These are phyloP conservation scores for Amphicarpaea edgeworthii DNA, from an alignment of 306 rosid species.

Conservation along the genomic window DNA sequence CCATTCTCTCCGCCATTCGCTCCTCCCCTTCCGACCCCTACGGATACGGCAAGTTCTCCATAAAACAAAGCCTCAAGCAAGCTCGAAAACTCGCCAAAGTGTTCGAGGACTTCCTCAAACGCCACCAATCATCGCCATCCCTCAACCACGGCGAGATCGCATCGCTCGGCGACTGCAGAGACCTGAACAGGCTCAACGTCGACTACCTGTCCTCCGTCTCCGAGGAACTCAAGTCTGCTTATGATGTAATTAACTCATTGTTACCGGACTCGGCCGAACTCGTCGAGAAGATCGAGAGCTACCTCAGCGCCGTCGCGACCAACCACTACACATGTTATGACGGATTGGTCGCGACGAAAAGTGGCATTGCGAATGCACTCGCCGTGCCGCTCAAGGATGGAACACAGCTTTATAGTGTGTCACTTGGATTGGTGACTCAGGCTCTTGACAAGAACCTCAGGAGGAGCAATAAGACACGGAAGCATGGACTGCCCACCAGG, in stretches of 20 bases:
- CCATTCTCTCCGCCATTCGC: constrained; percentile 61
- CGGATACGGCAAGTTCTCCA: constrained; percentile 61
- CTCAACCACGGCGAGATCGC: constrained; percentile 45
- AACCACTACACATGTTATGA: constrained; percentile 85
- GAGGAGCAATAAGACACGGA: constrained; percentile 36
- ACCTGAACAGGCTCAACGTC: constrained; percentile 64
- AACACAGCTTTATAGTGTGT: constrained; percentile 68
- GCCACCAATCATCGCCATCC: constrained; percentile 34
- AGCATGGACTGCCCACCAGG: constrained; percentile 51
- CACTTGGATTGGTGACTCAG: constrained; percentile 71
- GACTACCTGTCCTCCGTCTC: constrained; percentile 56
- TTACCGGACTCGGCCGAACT: constrained; percentile 46
- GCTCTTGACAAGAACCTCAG: constrained; percentile 55
- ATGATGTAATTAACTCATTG: no score
- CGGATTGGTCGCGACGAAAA: constrained; percentile 63
- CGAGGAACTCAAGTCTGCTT: constrained; percentile 44
- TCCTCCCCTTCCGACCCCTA: constrained; percentile 71
- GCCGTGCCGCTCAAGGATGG: constrained; percentile 53
- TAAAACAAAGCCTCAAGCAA: constrained; percentile 67
- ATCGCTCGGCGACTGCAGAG: constrained; percentile 65
- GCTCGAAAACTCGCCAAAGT: constrained; percentile 53
- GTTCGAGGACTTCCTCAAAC: constrained; percentile 46
- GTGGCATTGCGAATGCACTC: constrained; percentile 52
- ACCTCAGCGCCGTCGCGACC: constrained; percentile 72
- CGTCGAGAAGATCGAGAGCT: constrained; percentile 61